Conservation (phyloP, 2,329 filamentous ascomycete genomes). For the Ascochyta koolunga region DNA sequence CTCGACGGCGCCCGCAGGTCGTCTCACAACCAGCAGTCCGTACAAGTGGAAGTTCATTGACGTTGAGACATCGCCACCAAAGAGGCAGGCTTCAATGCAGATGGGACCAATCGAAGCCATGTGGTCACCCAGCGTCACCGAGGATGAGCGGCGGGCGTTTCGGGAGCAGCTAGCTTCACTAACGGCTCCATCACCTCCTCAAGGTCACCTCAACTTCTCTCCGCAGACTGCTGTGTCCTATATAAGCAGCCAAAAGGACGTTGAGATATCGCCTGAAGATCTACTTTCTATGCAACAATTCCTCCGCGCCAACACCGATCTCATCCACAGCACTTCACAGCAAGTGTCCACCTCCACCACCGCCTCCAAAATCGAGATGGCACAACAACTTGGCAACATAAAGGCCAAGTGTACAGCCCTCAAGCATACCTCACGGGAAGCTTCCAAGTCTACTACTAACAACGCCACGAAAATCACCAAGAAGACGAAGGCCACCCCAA, state of each 20-base stretch:
- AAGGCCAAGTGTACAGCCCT: neutral
- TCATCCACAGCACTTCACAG: neutral
- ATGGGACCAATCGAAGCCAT: slow-evolving; percentile 12
- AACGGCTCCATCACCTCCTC: neutral
- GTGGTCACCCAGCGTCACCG: slow-evolving; percentile 8
- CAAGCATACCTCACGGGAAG: neutral
- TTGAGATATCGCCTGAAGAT: neutral
- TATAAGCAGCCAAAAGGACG: neutral
- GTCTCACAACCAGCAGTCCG: neutral
- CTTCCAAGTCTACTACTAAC: neutral
- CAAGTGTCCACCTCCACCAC: neutral
- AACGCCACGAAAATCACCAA: slow-evolving; percentile 5
- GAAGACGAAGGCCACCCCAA: neutral
- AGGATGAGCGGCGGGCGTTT: neutral
- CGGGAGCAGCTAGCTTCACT: neutral
- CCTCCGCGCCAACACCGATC: neutral
- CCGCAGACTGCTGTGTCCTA: neutral
- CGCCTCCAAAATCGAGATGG: neutral
- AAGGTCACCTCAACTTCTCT: neutral
- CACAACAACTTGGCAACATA: neutral
- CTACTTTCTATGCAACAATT: neutral
- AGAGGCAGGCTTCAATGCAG: neutral
- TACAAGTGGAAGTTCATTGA: neutral
- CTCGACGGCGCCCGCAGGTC: neutral
- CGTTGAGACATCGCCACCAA: neutral